Conservation (phyloP, 495 filamentous ascomycete genomes). For the Annulohypoxylon nitens region DNA sequence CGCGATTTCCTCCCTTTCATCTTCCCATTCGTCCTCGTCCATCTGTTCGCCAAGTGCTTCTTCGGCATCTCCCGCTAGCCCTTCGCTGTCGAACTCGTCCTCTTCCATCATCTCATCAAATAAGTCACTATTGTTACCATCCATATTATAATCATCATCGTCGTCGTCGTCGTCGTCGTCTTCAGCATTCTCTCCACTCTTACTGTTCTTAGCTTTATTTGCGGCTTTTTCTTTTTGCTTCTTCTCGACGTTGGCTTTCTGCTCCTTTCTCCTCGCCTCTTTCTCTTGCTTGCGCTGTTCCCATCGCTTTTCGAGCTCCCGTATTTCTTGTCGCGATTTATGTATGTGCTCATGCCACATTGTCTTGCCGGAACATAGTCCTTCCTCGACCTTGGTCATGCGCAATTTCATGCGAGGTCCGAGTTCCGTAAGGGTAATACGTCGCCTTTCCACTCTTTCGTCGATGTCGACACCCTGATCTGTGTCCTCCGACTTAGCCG, state of each 20-base stretch:
- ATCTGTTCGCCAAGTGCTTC: constrained; percentile 67
- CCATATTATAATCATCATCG: constrained; percentile 70
- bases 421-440: constrained; percentile 90
- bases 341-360: constrained; percentile 97
- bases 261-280: constrained; percentile 80
- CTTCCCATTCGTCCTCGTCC: constrained; percentile 67
- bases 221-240: constrained; percentile 72
- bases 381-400: constrained; percentile 96
- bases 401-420: constrained; percentile 91
- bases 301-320: constrained; percentile 84
- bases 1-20: constrained; percentile 63
- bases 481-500: constrained; percentile 53
- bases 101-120: constrained; percentile 70
- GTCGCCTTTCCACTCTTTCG: constrained; percentile 77
- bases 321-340: constrained; percentile 83
- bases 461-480: constrained; percentile 47
- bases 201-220: constrained; percentile 59
- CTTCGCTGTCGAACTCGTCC: constrained; percentile 66
- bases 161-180: constrained; percentile 72
- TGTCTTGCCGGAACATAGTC: constrained; percentile 87
- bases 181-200: constrained; percentile 60
- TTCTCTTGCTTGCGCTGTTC: constrained; percentile 81
- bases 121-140: constrained; percentile 63
- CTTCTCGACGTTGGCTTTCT: constrained; percentile 88
- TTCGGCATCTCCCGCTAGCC: constrained; percentile 70